These are phyloP conservation scores for Neurospora intermedia DNA, from an alignment of 495 filamentous ascomycete species.

Conservation along the genomic window DNA sequence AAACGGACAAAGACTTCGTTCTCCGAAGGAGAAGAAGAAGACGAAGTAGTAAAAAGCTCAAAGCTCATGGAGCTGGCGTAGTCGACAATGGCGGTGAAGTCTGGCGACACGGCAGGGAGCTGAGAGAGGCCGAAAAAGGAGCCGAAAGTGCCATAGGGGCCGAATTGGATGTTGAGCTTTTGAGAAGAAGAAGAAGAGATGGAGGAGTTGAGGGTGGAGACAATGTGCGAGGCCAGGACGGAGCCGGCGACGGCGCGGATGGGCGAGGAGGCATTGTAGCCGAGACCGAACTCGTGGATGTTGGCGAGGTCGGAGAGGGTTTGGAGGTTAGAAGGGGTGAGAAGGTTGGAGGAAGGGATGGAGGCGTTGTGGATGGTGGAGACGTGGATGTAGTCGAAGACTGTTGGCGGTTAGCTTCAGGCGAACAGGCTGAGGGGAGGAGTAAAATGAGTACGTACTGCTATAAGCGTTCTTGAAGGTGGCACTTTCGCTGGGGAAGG, in stretches of 20 bases:
- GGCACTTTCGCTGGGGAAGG: conserved; percentile 41
- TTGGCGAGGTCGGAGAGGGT: conserved; percentile 57
- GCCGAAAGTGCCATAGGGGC: conserved; percentile 58
- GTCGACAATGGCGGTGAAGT: conserved; percentile 61
- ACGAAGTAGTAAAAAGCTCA: conserved; percentile 58
- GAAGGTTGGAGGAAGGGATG: conserved; percentile 36
- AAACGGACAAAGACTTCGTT: conserved; percentile 63
- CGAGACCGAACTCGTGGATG: conserved; percentile 55
- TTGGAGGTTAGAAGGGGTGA: conserved; percentile 39
- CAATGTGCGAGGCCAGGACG: conserved; percentile 54
- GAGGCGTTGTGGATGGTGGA: conserved; percentile 58
- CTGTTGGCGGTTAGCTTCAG: conserved; percentile 27
- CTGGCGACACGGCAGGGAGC: conserved; percentile 40
- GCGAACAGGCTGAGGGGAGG: background rate
- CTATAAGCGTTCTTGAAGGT: conserved; percentile 64
- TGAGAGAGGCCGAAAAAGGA: conserved; percentile 63
- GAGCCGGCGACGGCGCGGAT: conserved; percentile 43
- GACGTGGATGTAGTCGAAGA: conserved; percentile 70
- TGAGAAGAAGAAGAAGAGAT: conserved; percentile 30
- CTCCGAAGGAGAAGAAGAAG: background rate
- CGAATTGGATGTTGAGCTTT: conserved; percentile 59
- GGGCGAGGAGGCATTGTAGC: conserved; percentile 35
- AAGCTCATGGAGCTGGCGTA: conserved; percentile 61
- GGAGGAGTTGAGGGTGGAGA: conserved; percentile 51
- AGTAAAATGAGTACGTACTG: conserved; percentile 23